A percentile compares a stretch with the other conserved stretches of the same genome.
Conservation (phyloP, 495 filamentous ascomycete genomes). For the Haplographium delicatum region DNA sequence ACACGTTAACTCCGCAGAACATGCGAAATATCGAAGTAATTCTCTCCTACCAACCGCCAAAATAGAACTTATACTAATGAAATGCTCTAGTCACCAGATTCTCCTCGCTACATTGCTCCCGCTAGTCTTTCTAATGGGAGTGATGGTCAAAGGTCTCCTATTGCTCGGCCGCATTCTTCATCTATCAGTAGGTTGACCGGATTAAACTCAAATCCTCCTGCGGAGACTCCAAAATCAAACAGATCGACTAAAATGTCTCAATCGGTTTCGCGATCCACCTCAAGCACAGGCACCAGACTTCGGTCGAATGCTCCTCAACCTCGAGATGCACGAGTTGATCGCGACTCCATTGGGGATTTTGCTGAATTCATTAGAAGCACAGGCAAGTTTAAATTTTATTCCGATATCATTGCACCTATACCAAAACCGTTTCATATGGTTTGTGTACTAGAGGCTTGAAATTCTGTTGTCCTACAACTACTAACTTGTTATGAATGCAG, state of each 20-base stretch:
- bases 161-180: slow-evolving; percentile 24
- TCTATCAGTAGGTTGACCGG: slow-evolving; percentile 36
- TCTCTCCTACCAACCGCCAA: background rate
- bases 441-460: background rate
- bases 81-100: slow-evolving; percentile 15
- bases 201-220: slow-evolving; percentile 31
- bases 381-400: slow-evolving; percentile 4
- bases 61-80: too few species aligned
- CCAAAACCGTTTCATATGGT: too few species aligned
- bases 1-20: slow-evolving; percentile 82
- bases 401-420: too few species aligned
- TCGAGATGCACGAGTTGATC: slow-evolving; percentile 59
- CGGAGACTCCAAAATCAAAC: slow-evolving; percentile 26
- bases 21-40: slow-evolving; percentile 72
- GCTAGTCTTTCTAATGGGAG: background rate
- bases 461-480: background rate
- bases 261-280: slow-evolving; percentile 26
- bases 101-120: slow-evolving; percentile 10
- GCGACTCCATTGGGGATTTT: slow-evolving; percentile 67
- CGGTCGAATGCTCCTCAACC: slow-evolving; percentile 39
- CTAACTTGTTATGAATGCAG: slow-evolving; percentile 24
- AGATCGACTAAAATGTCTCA: slow-evolving; percentile 24
- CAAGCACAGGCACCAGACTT: slow-evolving; percentile 28
- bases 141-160: slow-evolving; percentile 16
- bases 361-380: slow-evolving; percentile 83